Evolutionary conservation across 306 rosid genomes (phyloP), one percentile per base, ranked within the genome.

Genomic region (Pyrus pyrifolia): DNA sequence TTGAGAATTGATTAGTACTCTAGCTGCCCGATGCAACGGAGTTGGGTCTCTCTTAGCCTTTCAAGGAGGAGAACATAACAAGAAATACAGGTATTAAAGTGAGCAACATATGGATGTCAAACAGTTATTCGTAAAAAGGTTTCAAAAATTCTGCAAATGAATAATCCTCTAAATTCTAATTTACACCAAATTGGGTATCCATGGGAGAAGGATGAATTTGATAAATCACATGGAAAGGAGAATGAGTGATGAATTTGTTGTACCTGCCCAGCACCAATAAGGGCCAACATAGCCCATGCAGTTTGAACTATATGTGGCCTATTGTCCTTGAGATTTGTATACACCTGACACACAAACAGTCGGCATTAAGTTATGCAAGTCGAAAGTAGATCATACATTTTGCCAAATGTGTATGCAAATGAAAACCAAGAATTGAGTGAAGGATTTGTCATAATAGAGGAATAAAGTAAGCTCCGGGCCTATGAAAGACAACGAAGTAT

Each of bases 201-300:
- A 7, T 7, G 10, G 42, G 38, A 0, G 18, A 49, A 4, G 53
- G 53, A 14, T 49, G 17, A 49, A 49, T 49, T 49, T 49, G 2
- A 18, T 14, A 14, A 49, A 49, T 49, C 19, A 15, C 53, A 49
- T 49, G 53, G 53, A 17, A 14, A 14, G 53, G 53, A 49, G 12
- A 42, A 42, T 15, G 8, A 14, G 53, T 13, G 2, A 49, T 49
- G 19, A 49, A 49, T 14, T 35, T 52, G 62, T 31, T 49, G 53
- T 73, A 82, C 85, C 85, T 82, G 82, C n/a, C 82, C 82, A 9
- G 82, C 82, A 74, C 76, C 80, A 62, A 82, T 75, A 19, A 82
- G 82, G 57, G 85, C 81, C 71, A 82, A 64, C 82, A 78, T 73
- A 35, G 85, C 82, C 85, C 82, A 82, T 27, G 80, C 77, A 49